Conservation (phyloP, 371 early-diverging fungal genomes). For the Apophysomyces ossiformis region DNA sequence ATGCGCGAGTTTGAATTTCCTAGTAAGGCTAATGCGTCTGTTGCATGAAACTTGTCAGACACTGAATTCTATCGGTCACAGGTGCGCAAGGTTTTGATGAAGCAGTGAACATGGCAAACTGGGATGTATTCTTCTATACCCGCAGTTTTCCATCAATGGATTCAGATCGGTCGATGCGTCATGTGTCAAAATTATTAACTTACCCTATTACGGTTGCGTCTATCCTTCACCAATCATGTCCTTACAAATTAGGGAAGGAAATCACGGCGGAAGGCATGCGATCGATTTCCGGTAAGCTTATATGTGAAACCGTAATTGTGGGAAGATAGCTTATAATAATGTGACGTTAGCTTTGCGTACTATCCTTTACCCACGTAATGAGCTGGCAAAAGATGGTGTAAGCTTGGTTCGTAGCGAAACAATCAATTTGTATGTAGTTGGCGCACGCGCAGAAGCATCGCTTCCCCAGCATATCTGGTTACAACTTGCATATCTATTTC, state of each 20-base stretch:
- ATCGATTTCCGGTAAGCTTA: constrained; percentile 62
- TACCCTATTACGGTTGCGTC: constrained; percentile 87
- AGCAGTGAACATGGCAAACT: constrained; percentile 78
- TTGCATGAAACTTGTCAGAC: not conserved
- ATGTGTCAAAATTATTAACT: constrained; percentile 81
- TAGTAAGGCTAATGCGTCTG: constrained; percentile 40
- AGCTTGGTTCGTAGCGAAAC: constrained; percentile 54
- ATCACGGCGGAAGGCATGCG: constrained; percentile 78
- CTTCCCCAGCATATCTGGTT: constrained; percentile 80
- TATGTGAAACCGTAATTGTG: not conserved
- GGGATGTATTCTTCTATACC: constrained; percentile 86
- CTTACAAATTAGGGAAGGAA: constrained; percentile 69
- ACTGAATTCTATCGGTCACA: constrained; percentile 20
- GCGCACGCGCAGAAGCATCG: constrained; percentile 82
- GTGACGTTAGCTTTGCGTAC: constrained; percentile 67
- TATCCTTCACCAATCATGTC: constrained; percentile 74
- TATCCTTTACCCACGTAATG: constrained; percentile 64
- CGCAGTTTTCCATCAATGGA: constrained; percentile 81
- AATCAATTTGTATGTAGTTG: constrained; percentile 76
- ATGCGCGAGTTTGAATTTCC: constrained; percentile 88
- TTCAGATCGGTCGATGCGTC: constrained; percentile 77
- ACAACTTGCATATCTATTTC: constrained; percentile 81
- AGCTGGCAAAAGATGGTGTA: constrained; percentile 51
- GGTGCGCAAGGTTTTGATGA: constrained; percentile 79
- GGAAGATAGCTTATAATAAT: not conserved